phyloP scores from a whole-genome alignment of 2,329 filamentous ascomycete genomes.

The Colletotrichum ledebouriae region DNA sequence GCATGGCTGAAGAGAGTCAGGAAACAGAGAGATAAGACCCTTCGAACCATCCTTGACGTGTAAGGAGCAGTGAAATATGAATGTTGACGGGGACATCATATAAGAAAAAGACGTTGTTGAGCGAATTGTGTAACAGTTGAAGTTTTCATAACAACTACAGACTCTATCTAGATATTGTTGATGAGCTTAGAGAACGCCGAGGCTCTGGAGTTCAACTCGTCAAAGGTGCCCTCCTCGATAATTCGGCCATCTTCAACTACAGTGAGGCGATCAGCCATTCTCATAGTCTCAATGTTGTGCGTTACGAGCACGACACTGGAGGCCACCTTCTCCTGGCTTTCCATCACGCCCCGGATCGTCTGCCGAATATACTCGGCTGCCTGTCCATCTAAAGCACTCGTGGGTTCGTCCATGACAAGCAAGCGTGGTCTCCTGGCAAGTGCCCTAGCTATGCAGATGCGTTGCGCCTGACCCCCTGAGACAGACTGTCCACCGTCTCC shows the following conservation, averaged over 20 bases:
- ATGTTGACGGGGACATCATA: neutral
- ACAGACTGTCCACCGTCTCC: conserved; percentile 82
- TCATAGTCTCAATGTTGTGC: conserved; percentile 89
- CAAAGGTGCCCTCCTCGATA: conserved; percentile 76
- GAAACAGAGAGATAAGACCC: too few relatives aligned
- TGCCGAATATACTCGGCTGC: conserved; percentile 74
- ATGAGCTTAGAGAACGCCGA: conserved; percentile 65
- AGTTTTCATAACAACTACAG: neutral
- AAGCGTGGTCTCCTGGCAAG: conserved; percentile 78
- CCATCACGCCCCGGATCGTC: conserved; percentile 70
- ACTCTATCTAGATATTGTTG: conserved; percentile 44
- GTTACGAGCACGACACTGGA: conserved; percentile 86
- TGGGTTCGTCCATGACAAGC: conserved; percentile 89
- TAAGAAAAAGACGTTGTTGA: neutral
- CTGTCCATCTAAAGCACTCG: conserved; percentile 80
- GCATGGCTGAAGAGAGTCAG: neutral
- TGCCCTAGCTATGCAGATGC: conserved; percentile 84
- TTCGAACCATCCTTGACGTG: neutral
- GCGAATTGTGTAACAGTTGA: neutral
- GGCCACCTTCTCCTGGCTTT: conserved; percentile 46
- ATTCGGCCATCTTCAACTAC: conserved; percentile 78
- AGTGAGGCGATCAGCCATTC: conserved; percentile 78
- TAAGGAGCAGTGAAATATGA: neutral
- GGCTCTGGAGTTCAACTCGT: conserved; percentile 64
- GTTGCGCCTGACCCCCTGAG: conserved; percentile 86